Evolutionary conservation across 75 land plant species (phyloP).

Genomic region (Pinus albicaulis): DNA sequence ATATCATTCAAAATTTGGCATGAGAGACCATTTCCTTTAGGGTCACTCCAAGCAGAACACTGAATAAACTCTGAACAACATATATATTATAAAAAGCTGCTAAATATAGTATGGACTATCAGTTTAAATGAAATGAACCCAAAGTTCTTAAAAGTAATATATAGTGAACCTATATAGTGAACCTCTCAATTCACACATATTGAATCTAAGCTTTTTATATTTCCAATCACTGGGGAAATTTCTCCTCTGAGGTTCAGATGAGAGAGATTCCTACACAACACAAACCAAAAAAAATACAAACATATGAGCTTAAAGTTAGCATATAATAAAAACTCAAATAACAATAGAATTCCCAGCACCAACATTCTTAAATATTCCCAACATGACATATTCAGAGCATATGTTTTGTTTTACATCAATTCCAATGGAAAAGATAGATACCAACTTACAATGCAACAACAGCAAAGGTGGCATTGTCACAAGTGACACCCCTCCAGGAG

Average conservation of each 20-base stretch:
- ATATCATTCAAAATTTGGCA: slow-evolving; percentile 96
- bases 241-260: slow-evolving; percentile 81
- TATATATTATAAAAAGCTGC: neutral
- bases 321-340: too few relatives aligned
- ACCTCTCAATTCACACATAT: slow-evolving; percentile 34
- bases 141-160: neutral
- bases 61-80: neutral
- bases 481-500: slow-evolving; percentile 78
- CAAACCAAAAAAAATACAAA: neutral
- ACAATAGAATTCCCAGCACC: too few relatives aligned
- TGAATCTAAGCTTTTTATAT: slow-evolving; percentile 55
- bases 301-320: too few relatives aligned
- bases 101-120: neutral
- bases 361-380: too few relatives aligned
- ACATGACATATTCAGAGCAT: too few relatives aligned
- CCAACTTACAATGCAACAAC: slow-evolving; percentile 67
- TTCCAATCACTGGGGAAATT: slow-evolving; percentile 88
- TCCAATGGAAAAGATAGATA: neutral
- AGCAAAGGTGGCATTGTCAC: slow-evolving; percentile 83
- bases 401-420: too few relatives aligned
- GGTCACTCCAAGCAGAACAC: slow-evolving; percentile 38
- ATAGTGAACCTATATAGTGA: neutral
- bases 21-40: slow-evolving; percentile 65
- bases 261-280: slow-evolving; percentile 71
- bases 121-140: neutral